Base-by-base conservation (phyloP, 352 stramenopile species). In the Pythium coloratum region DNA sequence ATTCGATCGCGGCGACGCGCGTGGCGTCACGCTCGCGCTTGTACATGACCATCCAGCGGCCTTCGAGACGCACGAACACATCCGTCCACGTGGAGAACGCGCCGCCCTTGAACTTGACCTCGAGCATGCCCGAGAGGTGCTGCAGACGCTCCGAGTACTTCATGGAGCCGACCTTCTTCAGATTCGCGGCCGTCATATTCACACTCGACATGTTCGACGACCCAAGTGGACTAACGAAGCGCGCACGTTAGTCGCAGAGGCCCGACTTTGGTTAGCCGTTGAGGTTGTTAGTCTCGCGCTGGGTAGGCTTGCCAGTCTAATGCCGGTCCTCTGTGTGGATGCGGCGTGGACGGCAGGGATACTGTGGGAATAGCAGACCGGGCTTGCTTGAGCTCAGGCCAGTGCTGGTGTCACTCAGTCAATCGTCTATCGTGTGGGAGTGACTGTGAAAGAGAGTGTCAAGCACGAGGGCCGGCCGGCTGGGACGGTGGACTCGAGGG, bases 31-130 rank as follows among this genome's bases (percentile, higher is more conserved):
- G 74, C 59, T 90, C 80, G 18, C 78, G 79, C 74, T 89, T 89
- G 73, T 89, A 87, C 57, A 91, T 78, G 66, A 78, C 75, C 46
- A 92, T 68, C 84, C 84, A 92, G 42, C 82, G 77, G 40, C 84
- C 84, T 66, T 91, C 73, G 38, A 91, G 74, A 0, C 80, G 75
- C 50, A 88, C 80, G 63, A 88, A 89, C 51, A 82, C 76, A 59
- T 86, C 78, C 26, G 77, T 78, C 82, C 82, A 91, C 44, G 77
- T 88, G 36, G 80, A 81, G 66, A 90, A 90, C 1, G 82, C 75
- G 51, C 82, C 80, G 26, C 72, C 76, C 57, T 89, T 89, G 71
- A 88, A 89, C 66, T 88, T 87, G 65, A 89, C 80, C 62, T 90
- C 82, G 34, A 90, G 73, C 55, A 76, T 78, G 14, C 80, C 82